Percentiles rank a stretch among this genome's conserved stretches.
Conservation (phyloP, 352 stramenopile genomes). For the Aphanomyces astaci region DNA sequence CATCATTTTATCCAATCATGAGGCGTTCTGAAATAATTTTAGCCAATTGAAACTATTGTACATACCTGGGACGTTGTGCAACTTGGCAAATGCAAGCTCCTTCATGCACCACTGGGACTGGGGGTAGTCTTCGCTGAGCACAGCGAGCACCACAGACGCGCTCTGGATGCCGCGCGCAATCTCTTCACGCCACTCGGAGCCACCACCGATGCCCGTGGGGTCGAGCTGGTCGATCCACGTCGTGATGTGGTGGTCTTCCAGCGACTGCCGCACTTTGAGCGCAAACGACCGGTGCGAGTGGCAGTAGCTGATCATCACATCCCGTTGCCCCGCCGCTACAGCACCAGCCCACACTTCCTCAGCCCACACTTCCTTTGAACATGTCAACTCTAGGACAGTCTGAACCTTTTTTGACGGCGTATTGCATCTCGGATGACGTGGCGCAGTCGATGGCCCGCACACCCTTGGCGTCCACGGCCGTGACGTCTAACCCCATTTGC, state of each 20-base stretch:
- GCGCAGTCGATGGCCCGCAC: slow-evolving; percentile 71
- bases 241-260: slow-evolving; percentile 64
- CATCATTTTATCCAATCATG: too few relatives aligned
- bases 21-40: too few relatives aligned
- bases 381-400: too few relatives aligned
- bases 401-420: slow-evolving; percentile 70
- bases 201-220: slow-evolving; percentile 69
- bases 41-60: too few relatives aligned
- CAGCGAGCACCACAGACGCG: slow-evolving; percentile 58
- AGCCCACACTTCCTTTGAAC: not conserved
- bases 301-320: slow-evolving; percentile 85
- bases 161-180: slow-evolving; percentile 69
- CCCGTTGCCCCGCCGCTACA: slow-evolving; percentile 50
- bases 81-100: slow-evolving; percentile 76
- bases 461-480: slow-evolving; percentile 46
- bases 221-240: slow-evolving; percentile 85
- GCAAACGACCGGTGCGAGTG: slow-evolving; percentile 64
- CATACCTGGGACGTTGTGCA: slow-evolving; percentile 57
- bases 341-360: not conserved
- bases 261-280: slow-evolving; percentile 50
- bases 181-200: slow-evolving; percentile 70
- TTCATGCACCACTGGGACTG: slow-evolving; percentile 82
- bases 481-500: slow-evolving; percentile 57
- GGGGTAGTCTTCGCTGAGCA: slow-evolving; percentile 72
- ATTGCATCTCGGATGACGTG: slow-evolving; percentile 53